Evolutionary conservation across 2,329 filamentous ascomycete species (phyloP), one percentile per base, ranked within the genome.

Genomic region (Botrytis medusae): DNA sequence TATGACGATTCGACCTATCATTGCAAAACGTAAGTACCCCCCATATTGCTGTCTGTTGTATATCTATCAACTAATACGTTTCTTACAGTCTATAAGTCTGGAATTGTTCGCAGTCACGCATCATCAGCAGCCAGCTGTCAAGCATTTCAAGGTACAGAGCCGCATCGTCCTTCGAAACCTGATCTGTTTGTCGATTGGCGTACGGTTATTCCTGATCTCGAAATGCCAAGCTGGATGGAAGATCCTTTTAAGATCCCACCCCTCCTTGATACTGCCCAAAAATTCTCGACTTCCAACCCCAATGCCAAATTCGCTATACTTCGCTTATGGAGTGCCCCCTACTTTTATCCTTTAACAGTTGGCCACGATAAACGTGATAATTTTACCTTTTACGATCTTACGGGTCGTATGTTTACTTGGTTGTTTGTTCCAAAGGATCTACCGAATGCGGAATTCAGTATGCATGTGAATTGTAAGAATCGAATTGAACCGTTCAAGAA

Each of bases 311-410:
- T 87, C 77, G 81, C 84, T 0, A 74, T 85, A 22, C 80, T 87
- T 2, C 80, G 83, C 9, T 74, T 86, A 63, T 87, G 84, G 85
- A 84, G 83, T 14, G 82, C 84, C 2, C 82, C 84, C 9, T 83
- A 86, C 77, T 87, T 86, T 79, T 87, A 84, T 76, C 85, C 85
- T 10, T 80, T 85, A 25, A 85, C 84, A 84, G 77, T 86, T 32
- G 82, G 82, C 16, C 72, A 75, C 20, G 76, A 83, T 29, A 83
- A 82, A 63, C 80, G 83, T 16, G 69, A 77, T 9, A 73, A 76
- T 25, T 80, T 80, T 20, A 74, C 81, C 4, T 87, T 87, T 78
- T 75, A 81, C 2, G 85, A 86, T 77, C 78, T 81, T n/a, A 73
- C 81, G 0, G 83, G 81, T 0, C 82, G 86, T n/a, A 76, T 77